Conservation (phyloP, 139 green algal genomes). For the Chlorella sp. region DNA sequence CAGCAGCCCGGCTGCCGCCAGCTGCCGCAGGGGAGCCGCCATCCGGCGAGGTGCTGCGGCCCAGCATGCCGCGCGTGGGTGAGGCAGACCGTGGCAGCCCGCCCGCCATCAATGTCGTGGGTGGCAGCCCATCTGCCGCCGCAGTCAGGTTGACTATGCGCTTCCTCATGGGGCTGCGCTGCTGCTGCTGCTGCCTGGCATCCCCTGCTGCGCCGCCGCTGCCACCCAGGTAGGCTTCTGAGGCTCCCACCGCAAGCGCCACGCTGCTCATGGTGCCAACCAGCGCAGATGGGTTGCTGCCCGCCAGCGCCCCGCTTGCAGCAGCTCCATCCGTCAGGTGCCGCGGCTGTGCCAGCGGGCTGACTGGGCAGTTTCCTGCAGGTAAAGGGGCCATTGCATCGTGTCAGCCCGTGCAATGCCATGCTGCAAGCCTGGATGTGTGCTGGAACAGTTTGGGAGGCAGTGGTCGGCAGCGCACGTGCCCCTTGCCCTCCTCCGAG, state of each 20-base stretch:
- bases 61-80: neutral
- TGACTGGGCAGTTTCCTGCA: slow-evolving; percentile 59
- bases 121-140: neutral
- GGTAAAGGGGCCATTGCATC: neutral
- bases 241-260: neutral
- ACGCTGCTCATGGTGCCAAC: neutral
- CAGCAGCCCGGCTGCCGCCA: neutral
- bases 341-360: slow-evolving; percentile 54
- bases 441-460: neutral
- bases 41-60: neutral
- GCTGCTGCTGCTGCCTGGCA: neutral
- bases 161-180: slow-evolving; percentile 10
- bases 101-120: too few relatives aligned
- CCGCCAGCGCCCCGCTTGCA: slow-evolving; percentile 53
- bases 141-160: slow-evolving; percentile 23
- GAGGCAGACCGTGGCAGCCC: neutral
- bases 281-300: neutral
- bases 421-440: too few relatives aligned
- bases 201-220: neutral
- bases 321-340: slow-evolving; percentile 62
- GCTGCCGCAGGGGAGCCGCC: too few relatives aligned
- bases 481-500: neutral
- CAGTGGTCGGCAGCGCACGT: neutral
- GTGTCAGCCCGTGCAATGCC: too few relatives aligned
- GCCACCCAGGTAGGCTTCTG: neutral